Percentiles rank a stretch among this genome's conserved stretches.
Conservation (phyloP, 2,329 filamentous ascomycete species). For the Pyrenochaeta sp. region DNA sequence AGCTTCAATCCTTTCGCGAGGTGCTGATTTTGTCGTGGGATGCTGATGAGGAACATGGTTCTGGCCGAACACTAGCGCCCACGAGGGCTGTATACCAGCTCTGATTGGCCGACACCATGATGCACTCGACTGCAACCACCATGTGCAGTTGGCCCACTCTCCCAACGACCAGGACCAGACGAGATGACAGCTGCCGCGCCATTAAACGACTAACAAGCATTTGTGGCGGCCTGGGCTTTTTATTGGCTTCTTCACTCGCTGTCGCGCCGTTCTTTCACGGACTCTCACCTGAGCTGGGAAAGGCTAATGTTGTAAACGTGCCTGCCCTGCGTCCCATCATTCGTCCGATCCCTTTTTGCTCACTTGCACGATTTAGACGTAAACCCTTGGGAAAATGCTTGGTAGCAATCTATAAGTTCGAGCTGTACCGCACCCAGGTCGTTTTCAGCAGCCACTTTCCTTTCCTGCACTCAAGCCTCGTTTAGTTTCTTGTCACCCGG, state of each 20-base stretch:
- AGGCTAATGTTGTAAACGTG: constrained; percentile 6
- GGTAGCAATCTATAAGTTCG: constrained; percentile 15
- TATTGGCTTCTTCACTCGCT: constrained; percentile 3
- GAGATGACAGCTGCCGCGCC: constrained; percentile 7
- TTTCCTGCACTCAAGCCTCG: constrained; percentile 14
- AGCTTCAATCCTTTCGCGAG: constrained; percentile 8
- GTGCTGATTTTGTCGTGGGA: not conserved
- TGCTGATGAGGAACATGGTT: constrained; percentile 1
- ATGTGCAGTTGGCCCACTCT: constrained; percentile 6
- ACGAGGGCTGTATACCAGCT: not conserved
- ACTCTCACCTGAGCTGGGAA: constrained; percentile 2
- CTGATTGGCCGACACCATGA: not conserved
- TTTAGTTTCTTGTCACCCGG: constrained; percentile 9
- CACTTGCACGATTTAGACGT: constrained; percentile 1
- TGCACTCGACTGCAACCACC: constrained; percentile 1
- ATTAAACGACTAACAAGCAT: constrained; percentile 9
- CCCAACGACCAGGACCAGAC: not conserved
- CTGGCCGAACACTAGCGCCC: constrained; percentile 1
- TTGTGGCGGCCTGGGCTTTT: constrained; percentile 16
- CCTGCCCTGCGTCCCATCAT: not conserved
- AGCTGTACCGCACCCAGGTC: constrained; percentile 3
- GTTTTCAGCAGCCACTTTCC: constrained; percentile 4
- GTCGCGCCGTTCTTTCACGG: not conserved
- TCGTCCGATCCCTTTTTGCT: constrained; percentile 1
- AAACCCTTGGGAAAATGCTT: constrained; percentile 6